A percentile compares a stretch with the other conserved stretches of the same genome.
These are phyloP conservation scores for Scedosporium minutisporum DNA, from an alignment of 2,329 filamentous ascomycete genomes.

Conservation along the genomic window DNA sequence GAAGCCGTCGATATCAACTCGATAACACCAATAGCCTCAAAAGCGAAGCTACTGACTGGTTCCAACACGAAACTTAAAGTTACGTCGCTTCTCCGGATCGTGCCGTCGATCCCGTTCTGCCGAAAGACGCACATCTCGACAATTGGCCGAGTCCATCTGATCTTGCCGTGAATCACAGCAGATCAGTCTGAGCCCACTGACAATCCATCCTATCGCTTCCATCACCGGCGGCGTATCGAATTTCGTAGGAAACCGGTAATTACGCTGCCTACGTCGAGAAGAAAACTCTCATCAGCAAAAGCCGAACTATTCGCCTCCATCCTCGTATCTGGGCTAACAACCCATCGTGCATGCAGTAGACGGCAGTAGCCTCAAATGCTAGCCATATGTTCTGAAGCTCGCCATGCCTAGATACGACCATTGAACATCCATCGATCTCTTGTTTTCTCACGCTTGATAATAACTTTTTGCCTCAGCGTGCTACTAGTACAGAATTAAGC, in stretches of 20 bases:
- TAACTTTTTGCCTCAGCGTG: no score
- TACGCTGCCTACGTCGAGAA: no score
- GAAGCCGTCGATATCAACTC: no score
- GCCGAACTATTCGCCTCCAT: background rate
- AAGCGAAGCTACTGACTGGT: no score
- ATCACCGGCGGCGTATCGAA: no score
- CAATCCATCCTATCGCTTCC: no score
- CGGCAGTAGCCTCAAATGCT: background rate
- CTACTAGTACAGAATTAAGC: background rate
- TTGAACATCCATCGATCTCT: background rate
- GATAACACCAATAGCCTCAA: no score
- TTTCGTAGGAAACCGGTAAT: no score
- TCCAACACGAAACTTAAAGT: background rate
- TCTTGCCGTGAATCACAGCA: background rate
- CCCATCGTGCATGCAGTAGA: background rate
- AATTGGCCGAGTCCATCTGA: background rate
- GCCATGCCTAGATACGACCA: background rate
- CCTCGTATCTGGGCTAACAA: background rate
- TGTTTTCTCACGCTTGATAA: background rate
- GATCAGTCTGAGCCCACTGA: background rate
- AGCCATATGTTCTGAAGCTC: no score
- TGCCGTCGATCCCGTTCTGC: background rate
- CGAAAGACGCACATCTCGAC: background rate
- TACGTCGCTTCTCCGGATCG: background rate
- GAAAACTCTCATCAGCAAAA: background rate